Percentiles rank a stretch among this genome's conserved stretches.
These are phyloP conservation scores for Kodamaea leandrae DNA, from an alignment of 805 yeast genomes.

Conservation along the genomic window DNA sequence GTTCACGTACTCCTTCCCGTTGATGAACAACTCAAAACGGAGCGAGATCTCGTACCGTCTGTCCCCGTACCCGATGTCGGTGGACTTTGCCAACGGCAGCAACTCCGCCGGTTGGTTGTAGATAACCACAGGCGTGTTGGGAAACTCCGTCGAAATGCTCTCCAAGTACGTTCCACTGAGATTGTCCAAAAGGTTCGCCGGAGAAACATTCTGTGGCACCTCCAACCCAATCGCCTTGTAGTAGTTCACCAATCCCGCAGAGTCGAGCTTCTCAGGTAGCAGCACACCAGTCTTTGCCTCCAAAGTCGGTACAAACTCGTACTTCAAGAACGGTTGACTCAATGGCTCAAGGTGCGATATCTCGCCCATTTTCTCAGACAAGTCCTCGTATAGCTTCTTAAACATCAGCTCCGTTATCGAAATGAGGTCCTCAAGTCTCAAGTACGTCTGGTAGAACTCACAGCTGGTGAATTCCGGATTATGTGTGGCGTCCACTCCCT, in stretches of 20 bases:
- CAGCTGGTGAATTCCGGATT: slow-evolving; percentile 92
- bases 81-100: slow-evolving; percentile 86
- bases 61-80: slow-evolving; percentile 19
- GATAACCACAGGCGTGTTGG: slow-evolving; percentile 62
- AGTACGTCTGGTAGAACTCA: slow-evolving; percentile 80
- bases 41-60: slow-evolving; percentile 47
- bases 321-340: slow-evolving; percentile 21
- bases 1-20: slow-evolving; percentile 79
- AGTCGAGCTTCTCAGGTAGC: slow-evolving; percentile 47
- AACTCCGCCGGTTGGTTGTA: slow-evolving; percentile 78
- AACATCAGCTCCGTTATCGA: slow-evolving; percentile 59
- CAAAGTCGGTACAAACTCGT: slow-evolving; percentile 68
- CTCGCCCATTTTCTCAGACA: slow-evolving; percentile 15
- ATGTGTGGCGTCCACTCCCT: slow-evolving; percentile 89
- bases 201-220: slow-evolving; percentile 42
- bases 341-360: slow-evolving; percentile 22
- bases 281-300: slow-evolving; percentile 49
- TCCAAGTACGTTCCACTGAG: slow-evolving; percentile 65
- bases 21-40: slow-evolving; percentile 81
- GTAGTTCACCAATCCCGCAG: slow-evolving; percentile 41
- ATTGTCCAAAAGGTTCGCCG: slow-evolving; percentile 62
- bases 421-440: slow-evolving; percentile 66
- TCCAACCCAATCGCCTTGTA: slow-evolving; percentile 35
- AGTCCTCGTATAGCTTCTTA: slow-evolving; percentile 31
- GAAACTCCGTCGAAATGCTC: slow-evolving; percentile 44